phyloP scores from a whole-genome alignment of 148 eudicot genomes.

The Diospyros lotus region DNA sequence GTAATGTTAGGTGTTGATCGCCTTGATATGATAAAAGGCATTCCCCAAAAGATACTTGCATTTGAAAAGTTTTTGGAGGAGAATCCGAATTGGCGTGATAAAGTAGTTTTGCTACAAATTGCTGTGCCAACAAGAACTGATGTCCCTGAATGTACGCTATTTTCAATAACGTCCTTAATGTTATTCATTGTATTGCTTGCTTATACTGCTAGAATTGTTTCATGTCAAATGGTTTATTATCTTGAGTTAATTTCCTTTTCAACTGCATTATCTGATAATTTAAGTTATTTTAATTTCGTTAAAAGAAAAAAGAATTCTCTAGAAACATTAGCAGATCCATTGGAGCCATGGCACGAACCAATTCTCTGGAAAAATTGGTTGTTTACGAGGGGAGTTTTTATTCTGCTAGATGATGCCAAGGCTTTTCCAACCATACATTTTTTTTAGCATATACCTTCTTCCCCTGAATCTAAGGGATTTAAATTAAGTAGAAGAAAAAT shows the following conservation, averaged over 20 bases:
- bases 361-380: not conserved
- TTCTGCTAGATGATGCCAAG: not conserved
- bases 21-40: slow-evolving; percentile 98
- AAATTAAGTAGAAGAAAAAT: too few relatives aligned
- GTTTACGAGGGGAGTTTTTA: not conserved
- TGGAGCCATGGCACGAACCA: not conserved
- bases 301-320: not conserved
- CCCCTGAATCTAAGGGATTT: too few relatives aligned
- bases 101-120: slow-evolving; percentile 92
- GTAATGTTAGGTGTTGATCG: slow-evolving; percentile 99
- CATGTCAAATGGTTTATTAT: not conserved
- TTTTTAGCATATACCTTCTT: not conserved
- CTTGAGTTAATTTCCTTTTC: not conserved
- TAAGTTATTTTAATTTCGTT: not conserved
- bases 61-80: slow-evolving; percentile 97
- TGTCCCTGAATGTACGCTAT: slow-evolving; percentile 86
- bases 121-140: slow-evolving; percentile 99
- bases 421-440: slow-evolving; percentile 1
- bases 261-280: not conserved
- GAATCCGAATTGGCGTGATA: slow-evolving; percentile 70
- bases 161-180: slow-evolving; percentile 1
- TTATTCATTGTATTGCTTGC: slow-evolving; percentile 4
- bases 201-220: not conserved
- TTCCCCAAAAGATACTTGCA: slow-evolving; percentile 93
- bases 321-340: not conserved